Base-by-base conservation (phyloP, 169 alveolate species). In the Plasmodium sp. region DNA sequence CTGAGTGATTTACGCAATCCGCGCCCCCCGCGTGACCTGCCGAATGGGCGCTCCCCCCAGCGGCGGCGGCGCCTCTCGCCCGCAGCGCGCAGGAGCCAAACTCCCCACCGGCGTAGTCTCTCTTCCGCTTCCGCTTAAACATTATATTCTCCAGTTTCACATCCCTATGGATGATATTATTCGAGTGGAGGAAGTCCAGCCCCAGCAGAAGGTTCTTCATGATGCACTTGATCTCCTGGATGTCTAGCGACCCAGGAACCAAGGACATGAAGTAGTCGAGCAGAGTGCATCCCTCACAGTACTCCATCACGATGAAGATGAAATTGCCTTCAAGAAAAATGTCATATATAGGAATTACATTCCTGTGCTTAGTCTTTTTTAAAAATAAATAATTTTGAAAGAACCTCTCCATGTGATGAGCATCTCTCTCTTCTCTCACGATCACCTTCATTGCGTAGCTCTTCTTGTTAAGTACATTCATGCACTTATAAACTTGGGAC, bases 151-250 rank as follows among this genome's bases (percentile, higher is more conserved):
- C 97, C 80, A 95, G 75, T 79, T 81, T 90, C 41, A 96, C 92
- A n/a, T 93, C 93, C 39, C 93, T 93, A 71, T 93, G 93, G 41
- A 92, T 95, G 74, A 94, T 45, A 43, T 94, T 88, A 79, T 74
- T 94, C 36, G 94, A 84, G 94, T 96, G 98, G 31, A 96, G 36
- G 84, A 92, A 96, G 22, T 84, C 95, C 77, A 96, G 45, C 33
- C 96, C 97, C 31, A 91, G 62, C 9, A 96, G 94, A 18, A 96
- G 39, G 39, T 93, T 93, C 74, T 84, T 85, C 92, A 96, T 92
- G 39, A 96, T 95, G n/a, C 31, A 80, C 93, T 82, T 94, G 39
- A 95, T 58, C 36, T 93, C 82, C 27, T 72, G 62, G 51, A 80
- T 73, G 5, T 93, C 51, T 67, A 96, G 79, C 33, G 95, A 81